These are phyloP conservation scores for Beauveria bassiana DNA, from an alignment of 2,329 filamentous ascomycete species.

Conservation along the genomic window DNA sequence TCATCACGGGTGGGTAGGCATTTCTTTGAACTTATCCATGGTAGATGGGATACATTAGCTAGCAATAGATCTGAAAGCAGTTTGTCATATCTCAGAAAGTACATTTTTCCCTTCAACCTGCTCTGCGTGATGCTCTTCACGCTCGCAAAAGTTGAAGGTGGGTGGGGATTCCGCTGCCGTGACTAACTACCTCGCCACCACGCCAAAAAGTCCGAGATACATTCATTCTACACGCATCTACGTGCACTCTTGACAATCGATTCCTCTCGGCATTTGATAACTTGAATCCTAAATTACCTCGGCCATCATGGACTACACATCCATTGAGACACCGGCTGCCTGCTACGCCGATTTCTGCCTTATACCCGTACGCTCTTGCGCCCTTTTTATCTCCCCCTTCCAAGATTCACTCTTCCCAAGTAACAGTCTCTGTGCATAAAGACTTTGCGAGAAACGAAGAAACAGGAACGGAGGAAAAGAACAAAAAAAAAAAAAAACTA, in stretches of 20 bases:
- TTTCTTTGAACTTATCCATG: neutral
- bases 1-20: neutral
- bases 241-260: neutral
- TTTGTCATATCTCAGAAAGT: neutral
- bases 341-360: constrained; percentile 90
- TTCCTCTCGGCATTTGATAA: no score
- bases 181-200: neutral
- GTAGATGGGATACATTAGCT: neutral
- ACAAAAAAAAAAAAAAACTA: neutral
- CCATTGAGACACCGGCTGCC: constrained; percentile 56
- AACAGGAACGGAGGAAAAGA: neutral
- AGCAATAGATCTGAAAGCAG: neutral
- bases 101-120: neutral
- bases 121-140: neutral
- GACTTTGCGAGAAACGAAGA: neutral
- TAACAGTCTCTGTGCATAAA: neutral
- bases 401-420: neutral
- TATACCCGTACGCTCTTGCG: constrained; percentile 55
- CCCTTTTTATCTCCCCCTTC: neutral
- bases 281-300: neutral
- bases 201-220: neutral
- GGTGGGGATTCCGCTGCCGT: neutral
- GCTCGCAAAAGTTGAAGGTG: neutral
- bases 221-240: neutral
- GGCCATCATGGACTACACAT: constrained; percentile 30